Evolutionary conservation across 2,329 filamentous ascomycete genomes (phyloP).

Genomic region (Trichoderma polysporum): DNA sequence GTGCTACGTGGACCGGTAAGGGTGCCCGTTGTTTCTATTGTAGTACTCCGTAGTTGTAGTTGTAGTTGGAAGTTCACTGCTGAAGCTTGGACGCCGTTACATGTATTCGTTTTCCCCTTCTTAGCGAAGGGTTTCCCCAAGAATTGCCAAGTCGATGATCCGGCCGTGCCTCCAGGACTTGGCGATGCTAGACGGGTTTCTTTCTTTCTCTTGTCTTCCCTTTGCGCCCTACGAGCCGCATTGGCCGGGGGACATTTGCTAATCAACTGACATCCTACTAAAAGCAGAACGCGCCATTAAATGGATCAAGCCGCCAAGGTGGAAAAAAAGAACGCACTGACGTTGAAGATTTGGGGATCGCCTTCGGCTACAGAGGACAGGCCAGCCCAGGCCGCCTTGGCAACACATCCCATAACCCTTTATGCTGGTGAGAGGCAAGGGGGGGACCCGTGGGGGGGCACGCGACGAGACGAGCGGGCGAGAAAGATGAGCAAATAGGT

Average conservation of each 20-base stretch:
- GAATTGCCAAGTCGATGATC: slow-evolving; percentile 8
- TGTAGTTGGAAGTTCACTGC: no score
- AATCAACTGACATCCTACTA: not conserved
- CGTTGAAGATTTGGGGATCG: not conserved
- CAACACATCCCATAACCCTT: not conserved
- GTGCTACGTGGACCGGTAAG: not conserved
- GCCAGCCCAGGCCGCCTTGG: not conserved
- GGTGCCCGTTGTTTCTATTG: not conserved
- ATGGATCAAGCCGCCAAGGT: not conserved
- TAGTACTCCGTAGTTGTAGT: no score
- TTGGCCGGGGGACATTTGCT: slow-evolving; percentile 1
- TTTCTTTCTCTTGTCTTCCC: no score
- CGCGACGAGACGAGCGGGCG: not conserved
- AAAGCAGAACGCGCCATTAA: not conserved
- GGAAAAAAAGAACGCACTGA: not conserved
- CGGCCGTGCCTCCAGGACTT: slow-evolving; percentile 9
- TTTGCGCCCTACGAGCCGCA: not conserved
- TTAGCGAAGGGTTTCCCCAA: not conserved
- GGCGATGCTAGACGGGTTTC: slow-evolving; percentile 5
- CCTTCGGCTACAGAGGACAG: not conserved
- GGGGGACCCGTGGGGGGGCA: not conserved
- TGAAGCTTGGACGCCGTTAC: no score
- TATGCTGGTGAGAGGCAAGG: not conserved
- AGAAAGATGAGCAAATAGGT: not conserved
- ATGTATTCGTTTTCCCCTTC: no score